Percentiles rank a stretch among this genome's conserved stretches.
Evolutionary conservation across 768 basidiomycete genomes (phyloP).

Genomic region (Lanmaoa rubissima): DNA sequence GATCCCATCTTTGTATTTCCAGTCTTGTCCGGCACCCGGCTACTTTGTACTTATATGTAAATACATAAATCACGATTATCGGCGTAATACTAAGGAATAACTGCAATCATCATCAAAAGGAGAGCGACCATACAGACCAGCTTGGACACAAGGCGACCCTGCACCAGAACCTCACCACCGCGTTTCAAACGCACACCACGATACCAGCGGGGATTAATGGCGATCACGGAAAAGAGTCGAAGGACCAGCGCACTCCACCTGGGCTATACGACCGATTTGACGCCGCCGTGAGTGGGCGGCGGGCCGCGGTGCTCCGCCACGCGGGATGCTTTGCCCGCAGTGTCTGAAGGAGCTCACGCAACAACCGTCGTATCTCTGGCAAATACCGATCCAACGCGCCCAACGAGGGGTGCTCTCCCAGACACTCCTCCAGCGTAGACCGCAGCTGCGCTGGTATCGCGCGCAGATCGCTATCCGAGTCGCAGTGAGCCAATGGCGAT

Average conservation of each 20-base stretch:
- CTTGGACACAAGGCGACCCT: neutral
- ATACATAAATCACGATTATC: neutral
- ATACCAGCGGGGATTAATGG: neutral
- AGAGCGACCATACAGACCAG: neutral
- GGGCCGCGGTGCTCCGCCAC: constrained; percentile 24
- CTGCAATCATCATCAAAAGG: neutral
- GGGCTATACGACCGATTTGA: constrained; percentile 6
- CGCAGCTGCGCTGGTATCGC: constrained; percentile 40
- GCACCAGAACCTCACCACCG: constrained; percentile 1
- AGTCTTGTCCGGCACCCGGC: too few species aligned
- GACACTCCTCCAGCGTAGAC: constrained; percentile 40
- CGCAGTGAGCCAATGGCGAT: too few species aligned
- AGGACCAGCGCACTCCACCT: neutral
- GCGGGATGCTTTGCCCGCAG: constrained; percentile 42
- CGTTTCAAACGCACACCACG: constrained; percentile 8
- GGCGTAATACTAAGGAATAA: neutral
- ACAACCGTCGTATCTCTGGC: constrained; percentile 37
- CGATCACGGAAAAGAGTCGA: constrained; percentile 11
- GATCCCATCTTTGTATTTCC: neutral
- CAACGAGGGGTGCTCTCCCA: constrained; percentile 41
- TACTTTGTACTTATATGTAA: neutral
- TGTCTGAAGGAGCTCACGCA: constrained; percentile 40
- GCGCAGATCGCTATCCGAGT: constrained; percentile 38
- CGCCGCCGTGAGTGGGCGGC: constrained; percentile 9
- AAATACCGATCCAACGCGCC: constrained; percentile 35